A percentile compares a stretch with the other conserved stretches of the same genome.
These are phyloP conservation scores for Madurella mycetomatis DNA, from an alignment of 2,329 filamentous ascomycete species.

Conservation along the genomic window DNA sequence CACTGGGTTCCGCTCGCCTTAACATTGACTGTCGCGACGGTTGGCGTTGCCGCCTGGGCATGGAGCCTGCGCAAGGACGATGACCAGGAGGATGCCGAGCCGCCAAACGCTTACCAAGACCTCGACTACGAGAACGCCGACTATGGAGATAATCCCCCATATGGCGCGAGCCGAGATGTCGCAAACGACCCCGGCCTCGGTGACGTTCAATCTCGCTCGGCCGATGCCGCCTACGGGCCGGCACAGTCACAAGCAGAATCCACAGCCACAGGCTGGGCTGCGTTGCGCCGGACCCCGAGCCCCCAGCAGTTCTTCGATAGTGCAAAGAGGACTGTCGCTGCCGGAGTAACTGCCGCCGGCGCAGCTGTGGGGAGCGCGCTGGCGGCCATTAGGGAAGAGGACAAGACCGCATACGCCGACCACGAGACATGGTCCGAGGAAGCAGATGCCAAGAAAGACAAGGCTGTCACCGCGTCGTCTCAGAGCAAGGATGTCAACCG, in stretches of 20 bases:
- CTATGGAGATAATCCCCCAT: slow-evolving; percentile 49
- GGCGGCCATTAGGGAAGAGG: slow-evolving; percentile 78
- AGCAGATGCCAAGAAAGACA: slow-evolving; percentile 62
- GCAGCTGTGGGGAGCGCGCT: slow-evolving; percentile 78
- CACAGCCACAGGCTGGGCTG: slow-evolving; percentile 58
- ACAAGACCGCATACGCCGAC: slow-evolving; percentile 73
- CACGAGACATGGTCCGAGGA: slow-evolving; percentile 92
- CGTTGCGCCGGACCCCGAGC: slow-evolving; percentile 75
- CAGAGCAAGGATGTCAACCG: slow-evolving; percentile 36
- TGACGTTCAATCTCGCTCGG: slow-evolving; percentile 35
- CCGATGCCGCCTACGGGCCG: slow-evolving; percentile 40
- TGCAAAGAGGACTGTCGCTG: slow-evolving; percentile 74
- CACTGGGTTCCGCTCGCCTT: slow-evolving; percentile 88
- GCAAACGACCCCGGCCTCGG: slow-evolving; percentile 37
- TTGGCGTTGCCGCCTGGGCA: slow-evolving; percentile 83
- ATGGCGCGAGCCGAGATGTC: slow-evolving; percentile 39
- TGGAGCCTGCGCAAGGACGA: slow-evolving; percentile 79
- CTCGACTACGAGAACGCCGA: slow-evolving; percentile 47
- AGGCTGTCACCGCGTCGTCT: slow-evolving; percentile 29
- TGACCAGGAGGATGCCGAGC: slow-evolving; percentile 58
- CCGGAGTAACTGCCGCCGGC: slow-evolving; percentile 77
- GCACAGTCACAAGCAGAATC: slow-evolving; percentile 29
- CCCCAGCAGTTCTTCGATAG: slow-evolving; percentile 85
- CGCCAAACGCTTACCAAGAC: slow-evolving; percentile 47
- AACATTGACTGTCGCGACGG: slow-evolving; percentile 82